These are phyloP conservation scores for Plenodomus tracheiphilus DNA, from an alignment of 2,329 filamentous ascomycete genomes.

Conservation along the genomic window DNA sequence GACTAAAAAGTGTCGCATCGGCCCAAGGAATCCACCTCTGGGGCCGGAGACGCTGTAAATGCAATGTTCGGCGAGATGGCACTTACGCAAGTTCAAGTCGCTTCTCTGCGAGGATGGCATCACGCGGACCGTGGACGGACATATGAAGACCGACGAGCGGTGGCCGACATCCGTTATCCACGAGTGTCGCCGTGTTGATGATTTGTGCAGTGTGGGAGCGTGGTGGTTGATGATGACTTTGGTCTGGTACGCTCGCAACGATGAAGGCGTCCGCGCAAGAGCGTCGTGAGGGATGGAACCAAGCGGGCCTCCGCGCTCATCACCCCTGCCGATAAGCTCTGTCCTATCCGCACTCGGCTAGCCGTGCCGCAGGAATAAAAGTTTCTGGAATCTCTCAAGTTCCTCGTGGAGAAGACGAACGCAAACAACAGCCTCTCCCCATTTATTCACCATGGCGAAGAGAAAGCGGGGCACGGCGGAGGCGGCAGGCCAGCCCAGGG, in stretches of 20 bases:
- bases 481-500: constrained; percentile 18
- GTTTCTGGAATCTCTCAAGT: constrained; percentile 20
- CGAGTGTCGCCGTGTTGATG: constrained; percentile 47
- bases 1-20: constrained; percentile 48
- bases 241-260: background rate
- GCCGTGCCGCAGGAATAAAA: constrained; percentile 23
- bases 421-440: constrained; percentile 11
- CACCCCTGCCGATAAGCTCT: constrained; percentile 29
- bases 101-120: constrained; percentile 46
- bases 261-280: background rate
- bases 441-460: constrained; percentile 35
- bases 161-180: constrained; percentile 55
- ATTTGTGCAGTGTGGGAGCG: constrained; percentile 32
- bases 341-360: constrained; percentile 25
- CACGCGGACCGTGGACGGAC: constrained; percentile 52
- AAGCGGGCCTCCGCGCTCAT: constrained; percentile 13
- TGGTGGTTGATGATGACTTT: constrained; percentile 35
- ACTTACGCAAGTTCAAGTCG: constrained; percentile 52
- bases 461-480: constrained; percentile 39
- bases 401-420: constrained; percentile 9
- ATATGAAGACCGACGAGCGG: constrained; percentile 48
- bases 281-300: constrained; percentile 25
- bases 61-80: constrained; percentile 33
- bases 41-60: constrained; percentile 14
- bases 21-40: constrained; percentile 20